Percentiles rank a stretch among this genome's conserved stretches.
Conservation (phyloP, 1,139 yeast genomes). For the Debaryomyces subglobosus region DNA sequence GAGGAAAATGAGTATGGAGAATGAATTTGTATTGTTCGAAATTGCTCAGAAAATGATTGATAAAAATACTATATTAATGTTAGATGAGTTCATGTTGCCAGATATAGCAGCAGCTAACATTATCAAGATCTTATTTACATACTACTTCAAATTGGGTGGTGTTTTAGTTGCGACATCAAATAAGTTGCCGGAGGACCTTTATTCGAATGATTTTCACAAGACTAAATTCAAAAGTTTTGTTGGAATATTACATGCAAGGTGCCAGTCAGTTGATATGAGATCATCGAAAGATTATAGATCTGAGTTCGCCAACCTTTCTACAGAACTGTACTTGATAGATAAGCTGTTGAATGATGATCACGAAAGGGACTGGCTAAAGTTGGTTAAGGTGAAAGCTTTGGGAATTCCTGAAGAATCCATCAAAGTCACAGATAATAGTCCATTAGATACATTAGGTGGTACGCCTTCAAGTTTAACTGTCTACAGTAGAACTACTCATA, state of each 20-base stretch:
- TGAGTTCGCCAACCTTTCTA: constrained; percentile 33
- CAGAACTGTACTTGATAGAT: constrained; percentile 33
- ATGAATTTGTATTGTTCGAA: constrained; percentile 67
- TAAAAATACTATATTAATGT: constrained; percentile 59
- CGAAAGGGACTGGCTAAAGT: constrained; percentile 39
- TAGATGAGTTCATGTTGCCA: constrained; percentile 77
- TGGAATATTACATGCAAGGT: constrained; percentile 59
- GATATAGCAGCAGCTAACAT: constrained; percentile 74
- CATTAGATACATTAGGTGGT: constrained; percentile 25
- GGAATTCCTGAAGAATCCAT: constrained; percentile 16
- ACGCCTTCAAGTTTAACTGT: constrained; percentile 44
- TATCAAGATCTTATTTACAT: constrained; percentile 63
- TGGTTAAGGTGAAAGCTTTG: constrained; percentile 27
- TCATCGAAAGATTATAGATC: constrained; percentile 59
- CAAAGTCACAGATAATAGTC: constrained; percentile 17
- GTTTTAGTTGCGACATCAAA: constrained; percentile 75
- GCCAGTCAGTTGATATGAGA: constrained; percentile 65
- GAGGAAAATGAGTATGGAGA: constrained; percentile 49
- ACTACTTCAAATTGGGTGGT: constrained; percentile 73
- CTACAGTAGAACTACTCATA: constrained; percentile 53
- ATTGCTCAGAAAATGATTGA: constrained; percentile 67
- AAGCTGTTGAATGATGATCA: constrained; percentile 26
- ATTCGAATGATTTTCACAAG: constrained; percentile 64
- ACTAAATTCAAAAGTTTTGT: constrained; percentile 60
- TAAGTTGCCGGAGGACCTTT: constrained; percentile 69